These are phyloP conservation scores for Podaxis rugospora DNA, from an alignment of 768 basidiomycete genomes.

Conservation along the genomic window DNA sequence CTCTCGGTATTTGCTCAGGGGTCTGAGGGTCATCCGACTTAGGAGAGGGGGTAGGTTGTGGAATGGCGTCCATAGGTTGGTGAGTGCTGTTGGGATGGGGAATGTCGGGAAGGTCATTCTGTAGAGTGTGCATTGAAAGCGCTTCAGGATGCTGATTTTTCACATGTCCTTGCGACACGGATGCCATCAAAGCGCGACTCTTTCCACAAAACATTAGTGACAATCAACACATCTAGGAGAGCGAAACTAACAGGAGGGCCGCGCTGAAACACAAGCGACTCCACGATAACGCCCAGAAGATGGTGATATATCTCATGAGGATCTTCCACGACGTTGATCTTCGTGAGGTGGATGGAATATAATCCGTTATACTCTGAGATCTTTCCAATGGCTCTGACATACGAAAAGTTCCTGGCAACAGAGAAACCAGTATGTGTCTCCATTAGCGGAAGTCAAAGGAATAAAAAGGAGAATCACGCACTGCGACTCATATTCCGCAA, in stretches of 20 bases:
- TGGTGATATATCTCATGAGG: constrained; percentile 27
- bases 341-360: constrained; percentile 18
- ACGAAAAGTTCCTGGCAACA: constrained; percentile 10
- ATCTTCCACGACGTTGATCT: constrained; percentile 15
- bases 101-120: neutral
- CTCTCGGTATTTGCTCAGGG: neutral
- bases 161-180: neutral
- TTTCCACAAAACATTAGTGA: neutral
- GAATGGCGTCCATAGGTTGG: neutral
- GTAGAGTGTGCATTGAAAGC: neutral
- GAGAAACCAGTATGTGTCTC: neutral
- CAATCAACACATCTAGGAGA: neutral
- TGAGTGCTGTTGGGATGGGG: neutral
- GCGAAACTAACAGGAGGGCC: constrained; percentile 19
- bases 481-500: neutral
- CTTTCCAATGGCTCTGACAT: constrained; percentile 18
- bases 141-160: neutral
- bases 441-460: neutral
- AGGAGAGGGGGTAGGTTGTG: neutral
- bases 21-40: neutral
- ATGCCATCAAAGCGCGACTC: neutral
- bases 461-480: neutral
- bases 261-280: constrained; percentile 14
- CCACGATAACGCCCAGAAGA: constrained; percentile 18
- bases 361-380: constrained; percentile 17